A percentile compares a stretch with the other conserved stretches of the same genome.
Conservation (phyloP, 2,329 filamentous ascomycete species). For the Fusarium sp. region DNA sequence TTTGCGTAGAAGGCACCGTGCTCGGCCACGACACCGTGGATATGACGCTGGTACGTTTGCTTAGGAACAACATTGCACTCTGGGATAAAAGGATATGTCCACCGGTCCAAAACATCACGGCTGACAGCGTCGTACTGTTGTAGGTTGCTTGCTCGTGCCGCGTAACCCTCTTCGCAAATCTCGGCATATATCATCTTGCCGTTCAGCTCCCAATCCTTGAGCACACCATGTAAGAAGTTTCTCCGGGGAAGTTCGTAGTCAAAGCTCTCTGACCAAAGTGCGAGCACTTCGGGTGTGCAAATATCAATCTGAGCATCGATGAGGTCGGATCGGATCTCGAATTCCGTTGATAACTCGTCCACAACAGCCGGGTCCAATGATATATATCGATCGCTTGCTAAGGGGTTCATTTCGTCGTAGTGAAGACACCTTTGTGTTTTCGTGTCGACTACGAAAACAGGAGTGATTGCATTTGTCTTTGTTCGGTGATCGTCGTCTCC, state of each 20-base stretch:
- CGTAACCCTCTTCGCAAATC: conserved; percentile 85
- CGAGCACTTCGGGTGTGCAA: conserved; percentile 94
- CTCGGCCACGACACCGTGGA: conserved; percentile 82
- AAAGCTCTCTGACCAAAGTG: conserved; percentile 97
- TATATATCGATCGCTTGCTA: conserved; percentile 74
- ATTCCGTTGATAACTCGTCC: conserved; percentile 74
- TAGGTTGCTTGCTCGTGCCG: conserved; percentile 86
- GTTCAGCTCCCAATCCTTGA: conserved; percentile 97
- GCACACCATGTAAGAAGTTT: conserved; percentile 90
- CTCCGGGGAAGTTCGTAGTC: conserved; percentile 92
- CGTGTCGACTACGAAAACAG: conserved; percentile 89
- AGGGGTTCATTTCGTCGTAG: conserved; percentile 89
- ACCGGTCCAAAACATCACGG: conserved; percentile 86
- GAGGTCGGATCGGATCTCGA: conserved; percentile 87
- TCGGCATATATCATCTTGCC: conserved; percentile 97
- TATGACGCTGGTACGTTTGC: conserved; percentile 80
- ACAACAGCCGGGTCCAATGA: conserved; percentile 85
- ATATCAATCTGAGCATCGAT: conserved; percentile 97
- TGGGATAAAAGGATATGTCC: conserved; percentile 90
- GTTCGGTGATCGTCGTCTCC: conserved; percentile 78
- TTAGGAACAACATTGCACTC: conserved; percentile 86
- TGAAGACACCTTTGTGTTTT: conserved; percentile 86
- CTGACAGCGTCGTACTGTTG: conserved; percentile 91
- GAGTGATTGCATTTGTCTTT: conserved; percentile 79
- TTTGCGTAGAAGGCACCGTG: conserved; percentile 79